Percentiles rank a stretch among this genome's conserved stretches.
Conservation (phyloP, 495 filamentous ascomycete species). For the Trichoderma reesei region DNA sequence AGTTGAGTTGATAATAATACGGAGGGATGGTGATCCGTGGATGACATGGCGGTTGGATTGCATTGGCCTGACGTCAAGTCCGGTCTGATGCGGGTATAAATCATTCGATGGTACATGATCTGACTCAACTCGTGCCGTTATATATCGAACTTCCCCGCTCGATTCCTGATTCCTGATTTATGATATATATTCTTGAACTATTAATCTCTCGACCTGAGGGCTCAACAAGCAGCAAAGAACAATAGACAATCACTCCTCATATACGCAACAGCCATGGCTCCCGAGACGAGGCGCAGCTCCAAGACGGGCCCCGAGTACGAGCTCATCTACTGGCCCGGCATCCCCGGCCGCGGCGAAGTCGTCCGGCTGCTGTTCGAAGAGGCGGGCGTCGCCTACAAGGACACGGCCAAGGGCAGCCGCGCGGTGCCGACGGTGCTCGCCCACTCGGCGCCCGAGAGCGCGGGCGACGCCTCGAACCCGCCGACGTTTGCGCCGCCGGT, state of each 20-base stretch:
- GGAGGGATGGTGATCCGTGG: too few relatives aligned
- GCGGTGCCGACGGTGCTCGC: slow-evolving; percentile 28
- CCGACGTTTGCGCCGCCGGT: slow-evolving; percentile 53
- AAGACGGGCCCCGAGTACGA: slow-evolving; percentile 20
- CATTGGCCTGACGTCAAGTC: too few relatives aligned
- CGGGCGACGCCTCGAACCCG: slow-evolving; percentile 37
- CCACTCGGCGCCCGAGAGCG: slow-evolving; percentile 23
- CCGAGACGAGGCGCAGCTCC: slow-evolving; percentile 1
- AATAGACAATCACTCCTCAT: not conserved
- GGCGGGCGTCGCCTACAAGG: slow-evolving; percentile 46
- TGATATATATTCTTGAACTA: too few relatives aligned
- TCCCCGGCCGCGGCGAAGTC: slow-evolving; percentile 48
- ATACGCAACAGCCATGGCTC: slow-evolving; percentile 2
- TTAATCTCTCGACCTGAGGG: not conserved
- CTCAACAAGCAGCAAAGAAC: not conserved
- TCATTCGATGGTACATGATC: too few relatives aligned
- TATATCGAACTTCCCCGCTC: too few relatives aligned
- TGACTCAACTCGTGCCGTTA: too few relatives aligned
- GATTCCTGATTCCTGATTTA: too few relatives aligned
- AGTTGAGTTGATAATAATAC: too few relatives aligned
- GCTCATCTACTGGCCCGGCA: slow-evolving; percentile 44
- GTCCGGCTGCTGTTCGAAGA: slow-evolving; percentile 48
- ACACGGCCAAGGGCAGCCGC: slow-evolving; percentile 35
- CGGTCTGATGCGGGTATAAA: too few relatives aligned
- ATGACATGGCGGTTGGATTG: too few relatives aligned